These are phyloP conservation scores for Penicillium glabrum DNA, from an alignment of 2,329 filamentous ascomycete genomes.

Conservation along the genomic window DNA sequence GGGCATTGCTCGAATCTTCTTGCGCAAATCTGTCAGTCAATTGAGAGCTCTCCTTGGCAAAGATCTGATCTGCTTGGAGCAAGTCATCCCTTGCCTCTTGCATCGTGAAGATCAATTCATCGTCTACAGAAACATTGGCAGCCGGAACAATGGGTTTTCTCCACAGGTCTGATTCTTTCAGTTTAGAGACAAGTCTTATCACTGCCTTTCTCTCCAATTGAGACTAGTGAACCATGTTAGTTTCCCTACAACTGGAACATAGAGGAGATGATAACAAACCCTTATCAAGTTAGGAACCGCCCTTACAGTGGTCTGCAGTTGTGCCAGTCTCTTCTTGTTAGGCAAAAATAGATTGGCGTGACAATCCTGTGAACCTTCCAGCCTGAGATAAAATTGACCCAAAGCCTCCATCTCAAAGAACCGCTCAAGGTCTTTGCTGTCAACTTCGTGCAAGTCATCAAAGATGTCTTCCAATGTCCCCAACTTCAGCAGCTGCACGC, in stretches of 20 bases:
- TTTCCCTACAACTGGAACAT: neutral
- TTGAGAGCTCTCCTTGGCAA: neutral
- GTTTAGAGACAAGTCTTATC: neutral
- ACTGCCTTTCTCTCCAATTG: neutral
- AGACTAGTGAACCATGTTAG: neutral
- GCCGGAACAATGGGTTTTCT: neutral
- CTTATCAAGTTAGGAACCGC: neutral
- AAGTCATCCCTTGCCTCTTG: neutral
- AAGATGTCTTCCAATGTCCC: neutral
- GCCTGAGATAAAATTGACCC: neutral
- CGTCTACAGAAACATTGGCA: conserved; percentile 1
- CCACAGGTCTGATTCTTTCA: neutral
- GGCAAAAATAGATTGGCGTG: neutral
- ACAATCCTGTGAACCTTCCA: neutral
- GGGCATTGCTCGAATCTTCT: neutral
- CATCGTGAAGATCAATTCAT: conserved; percentile 4
- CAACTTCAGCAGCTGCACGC: neutral
- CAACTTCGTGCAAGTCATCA: neutral
- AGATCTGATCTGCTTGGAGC: neutral
- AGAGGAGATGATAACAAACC: neutral
- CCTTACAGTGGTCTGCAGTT: neutral
- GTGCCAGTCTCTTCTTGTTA: neutral
- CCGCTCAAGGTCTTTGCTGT: neutral
- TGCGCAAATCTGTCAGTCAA: neutral
- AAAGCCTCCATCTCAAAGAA: neutral